Conservation (phyloP, 129 eudicot genomes). For the sunflower (Helianthus annuus) region DNA sequence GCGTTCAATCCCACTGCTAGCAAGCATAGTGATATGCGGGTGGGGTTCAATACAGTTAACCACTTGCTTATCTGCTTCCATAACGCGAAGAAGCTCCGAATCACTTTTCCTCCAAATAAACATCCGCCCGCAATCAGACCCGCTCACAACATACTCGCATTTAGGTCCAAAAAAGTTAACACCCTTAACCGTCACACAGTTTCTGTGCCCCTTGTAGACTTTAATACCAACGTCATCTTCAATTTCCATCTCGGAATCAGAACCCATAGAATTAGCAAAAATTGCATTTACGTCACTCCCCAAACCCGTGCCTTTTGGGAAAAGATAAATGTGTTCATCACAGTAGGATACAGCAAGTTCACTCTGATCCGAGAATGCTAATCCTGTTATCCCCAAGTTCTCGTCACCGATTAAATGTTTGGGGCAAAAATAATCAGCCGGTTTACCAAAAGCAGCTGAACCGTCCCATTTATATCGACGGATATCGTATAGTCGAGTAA, state of each 20-base stretch:
- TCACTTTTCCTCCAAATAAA: slow-evolving; percentile 73
- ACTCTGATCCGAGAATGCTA: slow-evolving; percentile 73
- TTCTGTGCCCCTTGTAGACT: slow-evolving; percentile 68
- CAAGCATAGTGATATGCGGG: slow-evolving; percentile 65
- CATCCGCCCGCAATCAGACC: slow-evolving; percentile 85
- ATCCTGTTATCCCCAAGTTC: slow-evolving; percentile 69
- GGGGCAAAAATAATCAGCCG: slow-evolving; percentile 68
- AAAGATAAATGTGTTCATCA: slow-evolving; percentile 66
- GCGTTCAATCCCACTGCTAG: slow-evolving; percentile 77
- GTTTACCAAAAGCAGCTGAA: slow-evolving; percentile 61
- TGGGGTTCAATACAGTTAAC: slow-evolving; percentile 77
- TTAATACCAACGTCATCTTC: slow-evolving; percentile 37
- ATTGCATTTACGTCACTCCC: slow-evolving; percentile 40
- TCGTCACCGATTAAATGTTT: slow-evolving; percentile 57
- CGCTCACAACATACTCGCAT: slow-evolving; percentile 78
- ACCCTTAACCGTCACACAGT: slow-evolving; percentile 65
- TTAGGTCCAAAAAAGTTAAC: slow-evolving; percentile 76
- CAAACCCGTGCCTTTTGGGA: slow-evolving; percentile 66
- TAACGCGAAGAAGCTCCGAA: slow-evolving; percentile 65
- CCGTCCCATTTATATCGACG: slow-evolving; percentile 68
- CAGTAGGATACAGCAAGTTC: slow-evolving; percentile 70
- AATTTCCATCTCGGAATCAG: slow-evolving; percentile 36
- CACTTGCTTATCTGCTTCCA: slow-evolving; percentile 73
- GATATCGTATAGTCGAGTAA: slow-evolving; percentile 69
- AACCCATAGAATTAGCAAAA: slow-evolving; percentile 19